A percentile compares a stretch with the other conserved stretches of the same genome.
phyloP scores from a whole-genome alignment of 768 basidiomycete genomes.

The Strobilomyces dryophilus region DNA sequence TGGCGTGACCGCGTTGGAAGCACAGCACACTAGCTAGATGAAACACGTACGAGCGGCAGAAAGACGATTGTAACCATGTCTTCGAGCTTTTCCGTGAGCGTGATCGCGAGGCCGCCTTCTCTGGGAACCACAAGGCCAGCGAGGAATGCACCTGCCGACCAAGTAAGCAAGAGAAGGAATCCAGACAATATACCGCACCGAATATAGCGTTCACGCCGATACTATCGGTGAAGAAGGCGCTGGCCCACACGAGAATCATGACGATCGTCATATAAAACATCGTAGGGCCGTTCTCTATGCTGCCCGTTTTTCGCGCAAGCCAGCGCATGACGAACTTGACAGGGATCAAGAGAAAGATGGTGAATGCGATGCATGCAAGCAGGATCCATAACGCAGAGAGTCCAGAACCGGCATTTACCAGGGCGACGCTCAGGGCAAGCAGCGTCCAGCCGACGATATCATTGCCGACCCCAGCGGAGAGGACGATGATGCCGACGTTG shows the following conservation, averaged over 20 bases:
- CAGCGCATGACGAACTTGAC: slow-evolving; percentile 59
- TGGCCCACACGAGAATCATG: slow-evolving; percentile 76
- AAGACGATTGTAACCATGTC: slow-evolving; percentile 91
- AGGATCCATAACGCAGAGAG: slow-evolving; percentile 84
- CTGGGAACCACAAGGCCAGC: slow-evolving; percentile 81
- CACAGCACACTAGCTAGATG: not conserved
- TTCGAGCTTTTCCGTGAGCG: slow-evolving; percentile 93
- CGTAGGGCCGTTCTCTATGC: slow-evolving; percentile 76
- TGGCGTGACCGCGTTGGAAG: not conserved
- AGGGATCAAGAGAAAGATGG: slow-evolving; percentile 68
- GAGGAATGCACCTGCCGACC: slow-evolving; percentile 65
- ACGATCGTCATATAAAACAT: slow-evolving; percentile 87
- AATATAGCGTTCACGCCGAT: slow-evolving; percentile 94
- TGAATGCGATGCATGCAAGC: slow-evolving; percentile 75
- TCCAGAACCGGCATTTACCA: slow-evolving; percentile 85
- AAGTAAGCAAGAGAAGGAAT: not conserved
- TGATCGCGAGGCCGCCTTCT: slow-evolving; percentile 80
- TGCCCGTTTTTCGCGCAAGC: slow-evolving; percentile 76
- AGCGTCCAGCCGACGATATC: slow-evolving; percentile 87
- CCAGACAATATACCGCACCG: slow-evolving; percentile 42
- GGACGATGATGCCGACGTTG: slow-evolving; percentile 86
- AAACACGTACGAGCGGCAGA: slow-evolving; percentile 63
- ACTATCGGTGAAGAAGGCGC: slow-evolving; percentile 89
- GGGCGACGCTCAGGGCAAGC: slow-evolving; percentile 85
- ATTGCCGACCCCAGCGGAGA: slow-evolving; percentile 89